Percentiles rank a stretch among this genome's conserved stretches.
These are phyloP conservation scores for Avena insularis DNA, from an alignment of 176 grass and related monocot genomes.

Conservation along the genomic window DNA sequence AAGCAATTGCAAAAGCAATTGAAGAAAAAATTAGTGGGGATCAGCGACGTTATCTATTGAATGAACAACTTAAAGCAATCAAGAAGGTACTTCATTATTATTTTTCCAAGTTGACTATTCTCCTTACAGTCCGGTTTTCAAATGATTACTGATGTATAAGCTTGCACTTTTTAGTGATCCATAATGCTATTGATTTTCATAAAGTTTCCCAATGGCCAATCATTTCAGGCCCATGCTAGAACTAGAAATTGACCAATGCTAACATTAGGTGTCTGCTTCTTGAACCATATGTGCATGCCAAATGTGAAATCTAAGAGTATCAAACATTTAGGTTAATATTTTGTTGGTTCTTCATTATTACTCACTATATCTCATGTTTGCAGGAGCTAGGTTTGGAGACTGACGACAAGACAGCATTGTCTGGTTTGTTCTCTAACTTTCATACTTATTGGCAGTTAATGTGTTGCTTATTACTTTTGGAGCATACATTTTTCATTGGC, in stretches of 20 bases:
- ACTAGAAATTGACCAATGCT: not conserved
- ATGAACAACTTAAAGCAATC: slow-evolving; percentile 98
- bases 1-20: slow-evolving; percentile 99
- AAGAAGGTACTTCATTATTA: slow-evolving; percentile 76
- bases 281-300: slow-evolving; percentile 14
- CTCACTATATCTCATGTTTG: slow-evolving; percentile 44
- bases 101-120: slow-evolving; percentile 17
- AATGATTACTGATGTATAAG: slow-evolving; percentile 30
- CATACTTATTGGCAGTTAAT: slow-evolving; percentile 34
- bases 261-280: slow-evolving; percentile 14
- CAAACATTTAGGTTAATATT: not conserved
- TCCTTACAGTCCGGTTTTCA: slow-evolving; percentile 10
- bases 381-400: slow-evolving; percentile 98
- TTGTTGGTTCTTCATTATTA: slow-evolving; percentile 21
- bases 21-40: slow-evolving; percentile 99
- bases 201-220: not conserved
- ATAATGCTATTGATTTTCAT: slow-evolving; percentile 19
- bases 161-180: not conserved
- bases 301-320: slow-evolving; percentile 32
- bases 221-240: not conserved
- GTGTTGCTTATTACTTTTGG: slow-evolving; percentile 11
- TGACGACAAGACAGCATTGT: slow-evolving; percentile 98
- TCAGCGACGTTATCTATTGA: slow-evolving; percentile 96
- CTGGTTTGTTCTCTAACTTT: slow-evolving; percentile 71
- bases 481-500: not conserved